phyloP scores from a whole-genome alignment of 2,329 filamentous ascomycete species.

The Ophioceras dolichostomum region DNA sequence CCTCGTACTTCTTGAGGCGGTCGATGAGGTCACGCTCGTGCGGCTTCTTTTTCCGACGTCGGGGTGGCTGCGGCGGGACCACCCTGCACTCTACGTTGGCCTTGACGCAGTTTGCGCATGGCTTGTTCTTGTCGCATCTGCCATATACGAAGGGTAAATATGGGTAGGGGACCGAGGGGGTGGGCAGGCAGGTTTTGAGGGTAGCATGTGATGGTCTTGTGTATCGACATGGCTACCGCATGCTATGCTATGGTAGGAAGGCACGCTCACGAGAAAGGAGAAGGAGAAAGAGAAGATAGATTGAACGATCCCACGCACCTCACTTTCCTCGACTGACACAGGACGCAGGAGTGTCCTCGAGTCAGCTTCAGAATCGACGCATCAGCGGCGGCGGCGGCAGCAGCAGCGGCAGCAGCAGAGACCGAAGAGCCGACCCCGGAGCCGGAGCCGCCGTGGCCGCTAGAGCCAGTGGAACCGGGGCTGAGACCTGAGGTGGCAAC shows the following conservation, averaged over 20 bases:
- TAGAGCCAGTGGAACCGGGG: background rate
- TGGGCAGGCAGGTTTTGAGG: no score
- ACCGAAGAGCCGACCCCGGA: background rate
- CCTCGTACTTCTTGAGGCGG: conserved; percentile 57
- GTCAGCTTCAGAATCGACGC: conserved; percentile 39
- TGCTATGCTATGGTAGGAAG: no score
- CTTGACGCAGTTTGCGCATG: conserved; percentile 58
- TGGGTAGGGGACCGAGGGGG: no score
- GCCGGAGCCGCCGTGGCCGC: background rate
- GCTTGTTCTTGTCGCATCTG: conserved; percentile 48
- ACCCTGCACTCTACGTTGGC: conserved; percentile 49
- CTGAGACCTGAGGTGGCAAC: background rate
- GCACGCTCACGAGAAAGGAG: no score
- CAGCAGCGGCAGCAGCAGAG: conserved; percentile 14
- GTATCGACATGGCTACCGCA: no score
- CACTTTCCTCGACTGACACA: conserved; percentile 67
- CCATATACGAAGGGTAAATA: background rate
- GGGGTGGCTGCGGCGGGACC: conserved; percentile 40
- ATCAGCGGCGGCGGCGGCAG: conserved; percentile 17
- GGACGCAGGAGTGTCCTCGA: conserved; percentile 51
- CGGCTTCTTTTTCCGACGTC: conserved; percentile 49
- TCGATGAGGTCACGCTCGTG: conserved; percentile 60
- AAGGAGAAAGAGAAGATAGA: no score
- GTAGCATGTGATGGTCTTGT: no score
- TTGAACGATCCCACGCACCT: conserved; percentile 33